A percentile compares a stretch with the other conserved stretches of the same genome.
These are phyloP conservation scores for Chionographis japonica DNA, from an alignment of 106 monocot genomes.

Conservation along the genomic window DNA sequence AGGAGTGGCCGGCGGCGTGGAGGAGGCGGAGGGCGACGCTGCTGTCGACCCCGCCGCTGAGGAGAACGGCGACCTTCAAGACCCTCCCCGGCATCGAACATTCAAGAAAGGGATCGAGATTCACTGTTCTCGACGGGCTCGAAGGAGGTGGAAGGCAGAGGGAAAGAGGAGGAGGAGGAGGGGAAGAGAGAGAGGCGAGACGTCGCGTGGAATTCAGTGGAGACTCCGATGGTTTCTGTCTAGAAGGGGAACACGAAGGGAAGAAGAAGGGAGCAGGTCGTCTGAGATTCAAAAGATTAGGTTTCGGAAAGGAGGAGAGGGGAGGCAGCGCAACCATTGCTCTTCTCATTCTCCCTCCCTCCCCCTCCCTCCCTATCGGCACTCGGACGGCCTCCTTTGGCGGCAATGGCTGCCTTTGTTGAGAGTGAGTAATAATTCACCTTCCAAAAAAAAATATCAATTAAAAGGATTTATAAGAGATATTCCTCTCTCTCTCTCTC, in stretches of 20 bases:
- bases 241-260: neutral
- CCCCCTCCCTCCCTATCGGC: no score
- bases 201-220: neutral
- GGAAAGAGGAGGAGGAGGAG: neutral
- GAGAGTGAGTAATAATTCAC: no score
- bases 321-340: slow-evolving; percentile 24
- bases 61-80: slow-evolving; percentile 71
- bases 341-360: slow-evolving; percentile 6
- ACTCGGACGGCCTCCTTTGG: no score
- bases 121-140: slow-evolving; percentile 3
- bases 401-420: no score
- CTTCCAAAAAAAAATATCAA: no score
- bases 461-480: no score
- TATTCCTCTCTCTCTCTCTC: no score
- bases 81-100: slow-evolving; percentile 71
- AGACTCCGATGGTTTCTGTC: neutral
- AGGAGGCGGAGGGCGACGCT: slow-evolving; percentile 92
- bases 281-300: slow-evolving; percentile 1
- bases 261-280: neutral
- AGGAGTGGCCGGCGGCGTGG: slow-evolving; percentile 86
- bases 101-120: slow-evolving; percentile 51
- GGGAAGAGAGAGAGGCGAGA: neutral
- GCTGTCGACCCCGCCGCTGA: slow-evolving; percentile 98
- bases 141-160: neutral
- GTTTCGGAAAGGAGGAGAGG: slow-evolving; percentile 2